These are phyloP conservation scores for Blastobotrys americana DNA, from an alignment of 805 yeast species.

Conservation along the genomic window DNA sequence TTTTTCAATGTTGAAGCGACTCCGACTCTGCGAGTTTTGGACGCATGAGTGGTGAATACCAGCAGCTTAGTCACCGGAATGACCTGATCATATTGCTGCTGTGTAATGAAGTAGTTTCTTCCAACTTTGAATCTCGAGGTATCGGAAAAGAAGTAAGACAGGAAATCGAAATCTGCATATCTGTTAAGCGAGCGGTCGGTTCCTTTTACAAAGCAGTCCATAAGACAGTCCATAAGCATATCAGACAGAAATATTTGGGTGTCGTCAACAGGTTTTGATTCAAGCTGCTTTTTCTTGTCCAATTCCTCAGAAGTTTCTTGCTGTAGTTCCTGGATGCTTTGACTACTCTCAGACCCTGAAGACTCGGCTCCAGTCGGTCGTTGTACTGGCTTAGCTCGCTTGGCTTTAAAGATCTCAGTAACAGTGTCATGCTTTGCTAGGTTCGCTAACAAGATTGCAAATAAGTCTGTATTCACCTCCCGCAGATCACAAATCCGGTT, in stretches of 20 bases:
- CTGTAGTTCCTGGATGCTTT: background rate
- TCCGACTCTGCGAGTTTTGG: conserved; percentile 79
- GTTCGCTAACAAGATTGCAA: conserved; percentile 78
- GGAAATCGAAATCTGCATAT: conserved; percentile 70
- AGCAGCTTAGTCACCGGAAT: conserved; percentile 75
- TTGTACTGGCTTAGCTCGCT: conserved; percentile 14
- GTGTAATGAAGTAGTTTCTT: conserved; percentile 65
- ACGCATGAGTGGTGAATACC: conserved; percentile 73
- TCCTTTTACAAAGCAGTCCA: conserved; percentile 88
- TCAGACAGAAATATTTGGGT: conserved; percentile 41
- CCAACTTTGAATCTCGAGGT: conserved; percentile 56
- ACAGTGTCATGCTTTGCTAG: conserved; percentile 71
- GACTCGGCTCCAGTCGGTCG: conserved; percentile 61
- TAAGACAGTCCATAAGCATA: conserved; percentile 62
- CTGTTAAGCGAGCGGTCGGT: conserved; percentile 62
- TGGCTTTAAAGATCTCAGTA: conserved; percentile 41
- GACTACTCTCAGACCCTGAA: conserved; percentile 60
- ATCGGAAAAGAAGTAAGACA: conserved; percentile 86
- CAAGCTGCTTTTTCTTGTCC: conserved; percentile 29
- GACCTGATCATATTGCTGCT: conserved; percentile 65
- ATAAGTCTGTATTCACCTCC: conserved; percentile 68
- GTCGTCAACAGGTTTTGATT: background rate
- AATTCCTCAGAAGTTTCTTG: conserved; percentile 1
- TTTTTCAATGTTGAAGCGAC: conserved; percentile 90
- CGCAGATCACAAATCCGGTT: conserved; percentile 38